Percentiles rank a stretch among this genome's conserved stretches.
Evolutionary conservation across 2,329 filamentous ascomycete genomes (phyloP).

Genomic region (Neoscytalidium dimidiatum): DNA sequence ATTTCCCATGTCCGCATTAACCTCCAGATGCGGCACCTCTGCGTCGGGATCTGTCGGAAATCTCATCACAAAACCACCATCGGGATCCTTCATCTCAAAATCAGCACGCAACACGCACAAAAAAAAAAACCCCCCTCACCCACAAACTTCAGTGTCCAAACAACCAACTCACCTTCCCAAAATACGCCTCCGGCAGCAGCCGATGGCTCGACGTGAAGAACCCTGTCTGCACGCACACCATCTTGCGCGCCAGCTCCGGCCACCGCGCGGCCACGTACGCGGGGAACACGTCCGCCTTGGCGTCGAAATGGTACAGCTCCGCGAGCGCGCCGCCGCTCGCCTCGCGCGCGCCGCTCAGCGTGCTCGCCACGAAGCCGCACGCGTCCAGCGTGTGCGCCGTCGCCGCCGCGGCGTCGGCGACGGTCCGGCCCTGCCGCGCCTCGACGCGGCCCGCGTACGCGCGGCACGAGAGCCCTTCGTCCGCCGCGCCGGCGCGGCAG

Average conservation of each 20-base stretch:
- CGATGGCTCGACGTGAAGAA: conserved; percentile 22
- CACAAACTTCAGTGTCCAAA: too few species aligned
- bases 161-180: conserved; percentile 16
- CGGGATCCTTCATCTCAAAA: not conserved
- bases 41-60: not conserved
- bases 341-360: conserved; percentile 2
- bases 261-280: conserved; percentile 19
- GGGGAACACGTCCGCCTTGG: conserved; percentile 25
- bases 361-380: conserved; percentile 24
- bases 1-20: not conserved
- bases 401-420: conserved; percentile 22
- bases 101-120: not conserved
- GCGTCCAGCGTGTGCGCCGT: not conserved
- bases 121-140: not conserved
- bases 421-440: conserved; percentile 21
- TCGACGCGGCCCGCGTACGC: conserved; percentile 22
- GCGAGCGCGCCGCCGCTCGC: conserved; percentile 2
- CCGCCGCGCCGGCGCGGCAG: not conserved
- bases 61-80: conserved; percentile 6
- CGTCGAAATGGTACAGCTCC: conserved; percentile 22
- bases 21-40: conserved; percentile 8
- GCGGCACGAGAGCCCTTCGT: conserved; percentile 1
- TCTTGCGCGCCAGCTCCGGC: conserved; percentile 24
- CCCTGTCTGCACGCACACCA: conserved; percentile 25
- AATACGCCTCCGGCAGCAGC: conserved; percentile 4